Evolutionary conservation across 2,329 filamentous ascomycete species (phyloP), one percentile per base, ranked within the genome.

Genomic region (Grosmannia penicillata): DNA sequence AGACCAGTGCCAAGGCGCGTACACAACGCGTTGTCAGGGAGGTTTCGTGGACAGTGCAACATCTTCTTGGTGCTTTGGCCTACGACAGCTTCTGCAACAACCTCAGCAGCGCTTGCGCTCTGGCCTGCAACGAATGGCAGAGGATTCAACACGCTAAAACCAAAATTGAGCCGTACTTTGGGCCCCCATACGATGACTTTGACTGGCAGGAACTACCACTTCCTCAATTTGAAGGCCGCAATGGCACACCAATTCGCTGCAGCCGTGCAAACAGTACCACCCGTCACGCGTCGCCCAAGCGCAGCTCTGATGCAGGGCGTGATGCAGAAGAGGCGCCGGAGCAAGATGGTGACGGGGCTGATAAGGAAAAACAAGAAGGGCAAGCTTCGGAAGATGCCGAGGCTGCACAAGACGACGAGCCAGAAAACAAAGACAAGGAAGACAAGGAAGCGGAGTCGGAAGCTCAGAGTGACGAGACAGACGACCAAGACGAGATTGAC

Each of bases 81-180:
- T 56, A 53, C 30, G 54, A 53, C 42, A 45, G 50, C 9, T 56
- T 57, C 33, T 51, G 50, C 39, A 41, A 35, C 13, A 49, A 49
- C 1, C 50, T 58, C 13, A 48, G 51, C 39, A 38, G 29, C 13
- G 49, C 49, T 1, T 56, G 53, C 43, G 45, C 42, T 25, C 44
- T 56, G 4, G 53, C 53, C 1, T 53, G 53, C 41, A 49, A 48
- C 19, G 52, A 54, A 43, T 57, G 55, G 55, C 50, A 49, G 41
- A 47, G 47, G 25, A 53, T 58, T 36, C 56, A 58, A 43, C 24
- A 45, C 4, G 50, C 55, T 5, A 31, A 43, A 4, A 51, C 53
- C 41, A 56, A 56, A 50, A 53, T 58, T 41, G 56, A 58, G 49
- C 53, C 53, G 3, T 57, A 56, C 43, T 57, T 56, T 39, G 55